phyloP scores from a whole-genome alignment of 169 alveolate genomes.

The Pseudocohnilembus persalinus region DNA sequence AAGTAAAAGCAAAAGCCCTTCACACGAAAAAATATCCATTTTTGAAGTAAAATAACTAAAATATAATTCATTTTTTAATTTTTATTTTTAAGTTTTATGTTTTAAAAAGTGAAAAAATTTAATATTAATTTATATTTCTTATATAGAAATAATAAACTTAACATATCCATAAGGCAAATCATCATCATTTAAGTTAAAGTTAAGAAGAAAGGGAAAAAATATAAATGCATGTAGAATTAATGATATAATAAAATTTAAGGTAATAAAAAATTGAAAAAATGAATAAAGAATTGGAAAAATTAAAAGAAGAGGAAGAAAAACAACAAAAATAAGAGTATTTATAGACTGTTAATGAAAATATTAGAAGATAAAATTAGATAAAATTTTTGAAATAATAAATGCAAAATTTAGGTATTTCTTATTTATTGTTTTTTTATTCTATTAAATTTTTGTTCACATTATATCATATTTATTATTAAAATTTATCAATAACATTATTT shows the following conservation, averaged over 20 bases:
- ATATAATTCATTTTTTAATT: too few species aligned
- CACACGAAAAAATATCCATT: too few species aligned
- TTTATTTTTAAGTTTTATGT: not conserved
- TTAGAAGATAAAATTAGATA: not conserved
- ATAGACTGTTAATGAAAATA: not conserved
- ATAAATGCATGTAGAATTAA: not conserved
- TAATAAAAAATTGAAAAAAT: not conserved
- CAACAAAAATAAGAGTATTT: not conserved
- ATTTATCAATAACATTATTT: not conserved
- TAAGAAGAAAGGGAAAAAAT: not conserved
- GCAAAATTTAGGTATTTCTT: too few species aligned
- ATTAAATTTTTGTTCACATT: too few species aligned
- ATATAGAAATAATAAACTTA: not conserved
- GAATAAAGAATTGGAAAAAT: not conserved
- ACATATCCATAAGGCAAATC: not conserved
- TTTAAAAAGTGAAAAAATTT: not conserved
- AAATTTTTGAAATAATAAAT: too few species aligned
- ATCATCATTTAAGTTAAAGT: not conserved
- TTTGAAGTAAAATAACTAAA: too few species aligned
- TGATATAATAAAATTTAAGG: not conserved
- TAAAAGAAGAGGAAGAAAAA: not conserved
- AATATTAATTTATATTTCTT: too few species aligned
- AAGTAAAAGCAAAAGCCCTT: too few species aligned
- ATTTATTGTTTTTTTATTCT: too few species aligned
- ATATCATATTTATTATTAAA: too few species aligned